Conservation (phyloP, 2,329 filamentous ascomycete genomes). For the Alternaria tenuissima region DNA sequence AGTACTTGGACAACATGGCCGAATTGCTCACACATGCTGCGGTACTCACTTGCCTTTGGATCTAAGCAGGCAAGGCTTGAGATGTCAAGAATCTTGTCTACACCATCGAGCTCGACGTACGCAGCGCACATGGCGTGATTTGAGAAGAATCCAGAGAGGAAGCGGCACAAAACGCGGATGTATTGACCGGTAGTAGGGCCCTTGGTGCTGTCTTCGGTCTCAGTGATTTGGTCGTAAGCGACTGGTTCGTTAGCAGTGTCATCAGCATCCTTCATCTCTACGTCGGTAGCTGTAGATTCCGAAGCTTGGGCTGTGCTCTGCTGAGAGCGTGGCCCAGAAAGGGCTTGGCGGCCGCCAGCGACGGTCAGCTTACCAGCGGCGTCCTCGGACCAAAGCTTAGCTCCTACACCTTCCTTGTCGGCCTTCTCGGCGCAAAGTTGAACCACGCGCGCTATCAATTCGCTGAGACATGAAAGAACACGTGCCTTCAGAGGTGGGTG, state of each 20-base stretch:
- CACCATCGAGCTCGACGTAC: conserved; percentile 81
- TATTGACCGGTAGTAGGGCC: conserved; percentile 70
- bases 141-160: conserved; percentile 78
- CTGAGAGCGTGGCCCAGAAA: conserved; percentile 54
- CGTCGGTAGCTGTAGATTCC: conserved; percentile 48
- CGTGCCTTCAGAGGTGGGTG: conserved; percentile 82
- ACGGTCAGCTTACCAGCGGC: conserved; percentile 66
- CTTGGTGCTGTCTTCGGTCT: conserved; percentile 60
- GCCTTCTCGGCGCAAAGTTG: conserved; percentile 77
- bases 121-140: conserved; percentile 75
- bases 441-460: conserved; percentile 85
- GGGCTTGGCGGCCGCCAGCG: conserved; percentile 62
- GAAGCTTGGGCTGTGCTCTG: conserved; percentile 25
- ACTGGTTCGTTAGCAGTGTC: conserved; percentile 32
- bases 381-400: conserved; percentile 75
- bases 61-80: conserved; percentile 83
- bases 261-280: conserved; percentile 70
- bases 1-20: conserved; percentile 78
- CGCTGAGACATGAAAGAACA: conserved; percentile 84
- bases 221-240: conserved; percentile 51
- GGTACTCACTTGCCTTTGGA: conserved; percentile 70
- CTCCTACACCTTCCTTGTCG: conserved; percentile 73
- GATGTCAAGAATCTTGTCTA: conserved; percentile 85
- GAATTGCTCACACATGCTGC: conserved; percentile 71
- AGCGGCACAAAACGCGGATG: conserved; percentile 77